phyloP scores from a whole-genome alignment of 2,329 filamentous ascomycete genomes.

The Penicillium paneum region DNA sequence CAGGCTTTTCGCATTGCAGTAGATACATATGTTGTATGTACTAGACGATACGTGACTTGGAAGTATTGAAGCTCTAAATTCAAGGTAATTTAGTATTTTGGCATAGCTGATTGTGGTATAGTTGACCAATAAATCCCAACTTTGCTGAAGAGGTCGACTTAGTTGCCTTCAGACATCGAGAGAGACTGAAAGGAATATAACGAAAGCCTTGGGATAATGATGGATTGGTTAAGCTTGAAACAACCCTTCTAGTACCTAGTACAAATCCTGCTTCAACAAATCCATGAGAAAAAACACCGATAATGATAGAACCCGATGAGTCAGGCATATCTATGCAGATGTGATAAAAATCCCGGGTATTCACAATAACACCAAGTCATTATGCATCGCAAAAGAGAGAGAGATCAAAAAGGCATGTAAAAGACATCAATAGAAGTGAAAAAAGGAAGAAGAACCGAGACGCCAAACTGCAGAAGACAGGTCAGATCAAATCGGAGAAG shows the following conservation, averaged over 20 bases:
- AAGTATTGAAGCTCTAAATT: too few species aligned
- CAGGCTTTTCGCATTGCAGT: background rate
- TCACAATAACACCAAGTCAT: constrained; percentile 9
- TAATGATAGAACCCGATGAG: background rate
- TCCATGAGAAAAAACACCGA: background rate
- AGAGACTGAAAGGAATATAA: too few species aligned
- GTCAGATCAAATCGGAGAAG: background rate
- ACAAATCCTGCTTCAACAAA: background rate
- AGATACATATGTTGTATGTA: background rate
- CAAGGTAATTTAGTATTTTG: too few species aligned
- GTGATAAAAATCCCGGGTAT: constrained; percentile 7
- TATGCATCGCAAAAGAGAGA: constrained; percentile 4
- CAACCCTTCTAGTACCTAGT: too few species aligned
- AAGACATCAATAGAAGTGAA: constrained; percentile 4
- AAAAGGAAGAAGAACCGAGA: background rate
- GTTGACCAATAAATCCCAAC: too few species aligned
- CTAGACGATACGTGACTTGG: too few species aligned
- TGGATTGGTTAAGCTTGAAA: background rate
- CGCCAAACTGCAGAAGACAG: background rate
- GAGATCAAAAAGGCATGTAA: background rate
- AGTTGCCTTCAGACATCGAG: too few species aligned
- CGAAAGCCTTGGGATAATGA: background rate
- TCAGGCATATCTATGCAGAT: constrained; percentile 4
- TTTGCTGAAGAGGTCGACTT: too few species aligned
- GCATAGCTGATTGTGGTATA: too few species aligned